Percentiles rank a stretch among this genome's conserved stretches.
Evolutionary conservation across 352 stramenopile species (phyloP).

Genomic region (Blastocystis sp.): DNA sequence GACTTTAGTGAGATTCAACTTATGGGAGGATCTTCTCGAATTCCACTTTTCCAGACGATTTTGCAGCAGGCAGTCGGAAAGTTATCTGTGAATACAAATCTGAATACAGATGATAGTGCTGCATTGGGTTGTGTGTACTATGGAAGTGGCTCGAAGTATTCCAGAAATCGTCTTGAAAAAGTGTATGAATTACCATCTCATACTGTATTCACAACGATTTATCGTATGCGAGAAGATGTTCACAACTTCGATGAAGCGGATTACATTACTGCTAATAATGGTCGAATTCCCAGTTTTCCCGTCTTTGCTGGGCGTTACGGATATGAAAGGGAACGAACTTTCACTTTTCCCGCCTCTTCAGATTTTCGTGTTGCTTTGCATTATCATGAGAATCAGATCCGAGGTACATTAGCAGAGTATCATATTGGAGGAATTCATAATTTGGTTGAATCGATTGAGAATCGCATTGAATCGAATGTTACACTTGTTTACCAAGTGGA

Average conservation of each 20-base stretch:
- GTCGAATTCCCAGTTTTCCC: neutral
- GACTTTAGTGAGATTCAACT: constrained; percentile 37
- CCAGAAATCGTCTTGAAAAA: neutral
- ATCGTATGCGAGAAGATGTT: neutral
- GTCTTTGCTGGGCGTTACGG: neutral
- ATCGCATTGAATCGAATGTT: constrained; percentile 3
- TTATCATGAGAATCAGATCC: neutral
- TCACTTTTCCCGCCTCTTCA: neutral
- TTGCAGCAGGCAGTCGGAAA: neutral
- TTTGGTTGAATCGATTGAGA: neutral
- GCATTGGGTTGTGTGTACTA: constrained; percentile 1
- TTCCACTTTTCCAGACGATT: neutral
- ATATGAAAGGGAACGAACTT: neutral
- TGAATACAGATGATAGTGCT: constrained; percentile 17
- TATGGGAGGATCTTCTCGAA: constrained; percentile 7
- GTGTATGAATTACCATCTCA: neutral
- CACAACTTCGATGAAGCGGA: neutral
- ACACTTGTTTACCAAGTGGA: neutral
- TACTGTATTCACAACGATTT: neutral
- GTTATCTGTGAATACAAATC: neutral
- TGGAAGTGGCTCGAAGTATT: neutral
- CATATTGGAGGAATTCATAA: neutral
- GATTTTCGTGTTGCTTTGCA: constrained; percentile 11
- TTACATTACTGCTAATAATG: constrained; percentile 7
- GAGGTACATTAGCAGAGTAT: neutral